Evolutionary conservation across 176 grass and related monocot species (phyloP), one percentile per base, ranked within the genome.

Genomic region (Triticum dicoccoides): DNA sequence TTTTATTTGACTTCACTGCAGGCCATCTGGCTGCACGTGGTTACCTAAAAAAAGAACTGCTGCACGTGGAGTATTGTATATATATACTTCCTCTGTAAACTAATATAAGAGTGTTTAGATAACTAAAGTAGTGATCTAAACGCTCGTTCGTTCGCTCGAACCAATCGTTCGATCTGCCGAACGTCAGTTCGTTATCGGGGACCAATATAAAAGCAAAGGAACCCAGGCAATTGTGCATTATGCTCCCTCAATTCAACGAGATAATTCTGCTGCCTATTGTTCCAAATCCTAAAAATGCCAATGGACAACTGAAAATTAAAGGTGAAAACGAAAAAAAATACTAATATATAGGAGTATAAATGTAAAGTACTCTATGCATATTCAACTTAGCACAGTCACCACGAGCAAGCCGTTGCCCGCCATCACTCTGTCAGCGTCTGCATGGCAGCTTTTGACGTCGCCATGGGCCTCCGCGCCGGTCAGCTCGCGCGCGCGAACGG

Each of bases 401-500:
- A 84, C 75, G 45, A 91, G 75, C 74, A 87, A 61, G 75, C 75
- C 47, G 61, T 73, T 37, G 59, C 4, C 21, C 14, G 44, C 44
- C 37, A 84, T 83, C 18, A 61, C 59, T 59, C 83, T 73, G 80
- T 56, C 80, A 5, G 65, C 70, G 27, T 86, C 66, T 45, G 85
- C 69, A 88, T 82, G 44, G 9, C 21, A 30, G 4, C 51, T 44
- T 49, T 80, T 74, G 83, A 81, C 47, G 78, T 82, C 23, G 49
- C 74, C 85, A 69, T 49, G 10, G 65, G 21, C 59, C 4, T 68
- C 37, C 9, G 20, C 79, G 21, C 83, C 69, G 33, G 83, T 92
- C 9, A 98, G 86, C 37, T 79, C 65, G 74, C 78, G 74, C 25
- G 91, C 93, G 30, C 88, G 89, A 70, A 59, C 74, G 45, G 76